Base-by-base conservation (phyloP, 2,329 filamentous ascomycete genomes). In the Fusarium keratoplasticum region DNA sequence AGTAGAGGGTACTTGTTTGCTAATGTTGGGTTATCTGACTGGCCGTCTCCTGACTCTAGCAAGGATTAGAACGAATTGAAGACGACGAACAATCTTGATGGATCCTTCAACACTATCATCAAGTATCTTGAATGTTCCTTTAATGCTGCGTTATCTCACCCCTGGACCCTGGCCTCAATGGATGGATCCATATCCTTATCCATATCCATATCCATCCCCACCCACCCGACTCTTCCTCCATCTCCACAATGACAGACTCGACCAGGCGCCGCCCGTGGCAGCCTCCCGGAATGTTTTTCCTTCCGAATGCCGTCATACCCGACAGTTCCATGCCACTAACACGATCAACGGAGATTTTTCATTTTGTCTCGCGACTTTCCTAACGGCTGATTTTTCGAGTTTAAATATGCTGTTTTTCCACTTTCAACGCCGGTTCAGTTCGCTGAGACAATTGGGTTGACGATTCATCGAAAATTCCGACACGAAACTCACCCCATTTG, bases 251-350 rank as follows among this genome's bases (percentile, higher is more conserved):
- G 57, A 60, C 58, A 35, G 9, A 29, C 59, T 44, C 29, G 44
- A 61, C 47, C 63, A 58, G 50, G 59, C 62, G 67, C 63, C 70
- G 60, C 47, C 61, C 25, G 38, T 71, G 76, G 69, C 63, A 69
- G 69, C 68, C 58, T 55, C 38, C 70, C 69, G 77, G 74, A 57
- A 62, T 44, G 40, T 71, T 66, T 44, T 42, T 63, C 54, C 55
- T 52, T 20, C 18, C 33, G 47, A 61, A 70, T 77, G 77, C 77
- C 77, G 77, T 74, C 76, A 78, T 77, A 78, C 36, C 76, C 77
- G 74, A 40, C 44, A 42, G 42, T 40, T 52, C 59, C 65, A 70
- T 66, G 52, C 47, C 60, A 67, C 61, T 68, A 29, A 60, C 65
- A 66, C 35, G 16, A 52, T 60, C 58, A 61, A 66, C 60, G 58